Percentiles rank a stretch among this genome's conserved stretches.
These are phyloP conservation scores for Paracamarosporium sp. DNA, from an alignment of 2,329 filamentous ascomycete genomes.

Conservation along the genomic window DNA sequence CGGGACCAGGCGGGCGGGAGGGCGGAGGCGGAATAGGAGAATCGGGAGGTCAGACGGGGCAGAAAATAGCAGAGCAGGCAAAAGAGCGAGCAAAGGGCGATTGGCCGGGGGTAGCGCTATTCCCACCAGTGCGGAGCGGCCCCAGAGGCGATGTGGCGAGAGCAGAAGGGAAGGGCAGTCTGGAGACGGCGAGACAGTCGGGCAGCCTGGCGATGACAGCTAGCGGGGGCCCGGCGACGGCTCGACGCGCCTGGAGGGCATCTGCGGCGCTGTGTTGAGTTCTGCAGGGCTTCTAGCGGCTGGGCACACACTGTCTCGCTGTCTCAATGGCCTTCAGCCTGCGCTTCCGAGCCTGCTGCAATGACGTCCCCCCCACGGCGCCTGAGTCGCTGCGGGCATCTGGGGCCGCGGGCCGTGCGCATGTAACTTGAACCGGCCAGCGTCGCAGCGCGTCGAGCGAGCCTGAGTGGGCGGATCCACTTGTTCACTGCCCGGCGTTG, in stretches of 20 bases:
- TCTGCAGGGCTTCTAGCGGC: conserved; percentile 9
- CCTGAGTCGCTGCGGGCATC: background rate
- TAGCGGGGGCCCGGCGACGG: no score
- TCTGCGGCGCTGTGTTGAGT: background rate
- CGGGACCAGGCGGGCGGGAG: conserved; percentile 20
- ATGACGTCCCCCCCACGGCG: background rate
- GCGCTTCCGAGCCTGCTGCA: background rate
- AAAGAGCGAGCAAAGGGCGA: conserved; percentile 3
- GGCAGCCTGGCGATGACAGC: background rate
- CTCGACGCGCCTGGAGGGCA: no score
- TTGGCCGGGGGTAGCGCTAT: conserved; percentile 16
- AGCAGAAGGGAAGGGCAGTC: background rate
- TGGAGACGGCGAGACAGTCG: background rate
- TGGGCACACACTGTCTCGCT: background rate
- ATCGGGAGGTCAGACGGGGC: conserved; percentile 5
- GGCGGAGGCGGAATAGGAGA: conserved; percentile 9
- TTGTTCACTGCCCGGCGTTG: conserved; percentile 5
- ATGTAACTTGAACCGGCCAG: conserved; percentile 1
- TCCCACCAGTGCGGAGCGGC: conserved; percentile 16
- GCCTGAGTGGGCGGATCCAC: background rate
- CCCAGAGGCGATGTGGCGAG: background rate
- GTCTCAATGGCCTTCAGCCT: conserved; percentile 11
- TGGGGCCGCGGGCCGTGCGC: conserved; percentile 2
- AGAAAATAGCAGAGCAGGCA: conserved; percentile 3
- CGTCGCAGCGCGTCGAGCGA: background rate